A percentile compares a stretch with the other conserved stretches of the same genome.
Conservation (phyloP, 1,284 basidiomycete species). For the Cryptococcus sp. region DNA sequence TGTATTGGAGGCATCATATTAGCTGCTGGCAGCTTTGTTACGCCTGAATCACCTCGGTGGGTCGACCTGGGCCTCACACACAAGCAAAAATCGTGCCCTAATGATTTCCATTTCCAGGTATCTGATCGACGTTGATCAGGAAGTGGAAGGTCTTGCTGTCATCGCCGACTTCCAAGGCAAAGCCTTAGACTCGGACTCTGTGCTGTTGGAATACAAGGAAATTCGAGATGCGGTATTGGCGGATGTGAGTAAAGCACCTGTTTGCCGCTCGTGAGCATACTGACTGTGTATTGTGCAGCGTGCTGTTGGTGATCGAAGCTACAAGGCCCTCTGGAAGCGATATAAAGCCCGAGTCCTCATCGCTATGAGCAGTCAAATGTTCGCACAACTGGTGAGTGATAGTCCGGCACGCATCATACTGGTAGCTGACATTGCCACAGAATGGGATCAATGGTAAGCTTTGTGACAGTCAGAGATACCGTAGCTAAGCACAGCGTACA, state of each 20-base stretch:
- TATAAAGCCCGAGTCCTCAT: conserved; percentile 88
- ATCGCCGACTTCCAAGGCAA: conserved; percentile 89
- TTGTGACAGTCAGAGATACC: neutral
- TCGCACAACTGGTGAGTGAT: conserved; percentile 79
- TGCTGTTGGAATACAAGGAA: conserved; percentile 84
- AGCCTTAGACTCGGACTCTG: conserved; percentile 69
- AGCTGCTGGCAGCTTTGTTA: conserved; percentile 75
- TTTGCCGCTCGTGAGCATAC: too few relatives aligned
- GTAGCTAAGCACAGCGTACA: conserved; percentile 79
- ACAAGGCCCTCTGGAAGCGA: conserved; percentile 79
- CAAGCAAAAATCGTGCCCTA: neutral
- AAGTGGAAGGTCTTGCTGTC: conserved; percentile 81
- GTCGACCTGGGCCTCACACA: conserved; percentile 13
- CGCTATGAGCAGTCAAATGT: conserved; percentile 96
- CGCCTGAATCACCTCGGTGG: conserved; percentile 90
- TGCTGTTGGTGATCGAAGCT: conserved; percentile 81
- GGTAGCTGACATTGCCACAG: conserved; percentile 51
- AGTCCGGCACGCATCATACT: neutral
- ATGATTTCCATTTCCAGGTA: conserved; percentile 60
- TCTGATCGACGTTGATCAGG: conserved; percentile 86
- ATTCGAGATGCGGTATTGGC: conserved; percentile 84
- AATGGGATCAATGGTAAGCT: conserved; percentile 82
- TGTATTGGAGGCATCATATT: conserved; percentile 84
- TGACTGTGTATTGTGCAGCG: conserved; percentile 21
- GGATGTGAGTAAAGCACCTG: conserved; percentile 61